Conservation (phyloP, 1,139 yeast species). For the Nakaseomyces kungkrabaensis region DNA sequence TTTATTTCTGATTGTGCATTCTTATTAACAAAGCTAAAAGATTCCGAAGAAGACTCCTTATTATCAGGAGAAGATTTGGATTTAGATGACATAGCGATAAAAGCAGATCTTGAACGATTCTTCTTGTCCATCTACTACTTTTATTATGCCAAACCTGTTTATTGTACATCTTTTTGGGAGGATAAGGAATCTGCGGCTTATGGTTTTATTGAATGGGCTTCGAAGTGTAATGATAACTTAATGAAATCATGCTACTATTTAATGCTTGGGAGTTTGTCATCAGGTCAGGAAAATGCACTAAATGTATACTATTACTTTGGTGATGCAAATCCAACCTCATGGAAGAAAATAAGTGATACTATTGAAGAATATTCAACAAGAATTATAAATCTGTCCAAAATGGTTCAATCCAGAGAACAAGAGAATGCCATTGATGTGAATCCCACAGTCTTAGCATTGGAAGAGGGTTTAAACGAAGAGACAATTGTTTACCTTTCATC, state of each 20-base stretch:
- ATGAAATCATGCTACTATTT: conserved; percentile 78
- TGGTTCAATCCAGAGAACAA: conserved; percentile 21
- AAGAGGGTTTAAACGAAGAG: conserved; percentile 66
- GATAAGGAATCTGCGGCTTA: conserved; percentile 52
- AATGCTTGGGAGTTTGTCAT: conserved; percentile 64
- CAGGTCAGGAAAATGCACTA: conserved; percentile 45
- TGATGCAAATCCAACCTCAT: conserved; percentile 38
- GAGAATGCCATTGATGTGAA: conserved; percentile 24
- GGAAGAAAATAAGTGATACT: conserved; percentile 50
- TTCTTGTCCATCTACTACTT: conserved; percentile 68
- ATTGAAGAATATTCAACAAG: conserved; percentile 47
- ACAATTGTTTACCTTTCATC: conserved; percentile 70
- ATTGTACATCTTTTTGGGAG: conserved; percentile 60
- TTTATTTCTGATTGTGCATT: conserved; percentile 71
- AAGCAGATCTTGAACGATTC: conserved; percentile 81
- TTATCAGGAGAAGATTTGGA: conserved; percentile 41
- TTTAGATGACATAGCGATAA: conserved; percentile 48
- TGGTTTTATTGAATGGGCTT: conserved; percentile 85
- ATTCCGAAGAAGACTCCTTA: conserved; percentile 76
- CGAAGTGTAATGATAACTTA: conserved; percentile 71
- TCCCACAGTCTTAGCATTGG: conserved; percentile 22
- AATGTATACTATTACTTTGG: conserved; percentile 37
- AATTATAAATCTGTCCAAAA: conserved; percentile 30
- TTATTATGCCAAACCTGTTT: conserved; percentile 50
- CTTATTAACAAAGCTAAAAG: conserved; percentile 67